These are phyloP conservation scores for Lentinula boryana DNA, from an alignment of 768 basidiomycete genomes.

Conservation along the genomic window DNA sequence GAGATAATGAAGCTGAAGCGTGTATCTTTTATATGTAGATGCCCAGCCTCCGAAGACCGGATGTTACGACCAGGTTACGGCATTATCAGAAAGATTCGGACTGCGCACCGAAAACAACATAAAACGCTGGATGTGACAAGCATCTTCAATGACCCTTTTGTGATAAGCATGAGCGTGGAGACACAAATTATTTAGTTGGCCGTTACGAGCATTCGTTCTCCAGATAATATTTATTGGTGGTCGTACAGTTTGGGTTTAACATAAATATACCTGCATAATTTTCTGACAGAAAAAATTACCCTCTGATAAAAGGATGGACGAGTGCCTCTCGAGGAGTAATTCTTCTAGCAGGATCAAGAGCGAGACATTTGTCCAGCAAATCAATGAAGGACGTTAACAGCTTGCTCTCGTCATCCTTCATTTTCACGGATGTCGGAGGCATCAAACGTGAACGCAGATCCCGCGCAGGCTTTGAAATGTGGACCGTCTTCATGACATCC, in stretches of 20 bases:
- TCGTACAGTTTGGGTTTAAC: too few relatives aligned
- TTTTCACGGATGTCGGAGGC: slow-evolving; percentile 69
- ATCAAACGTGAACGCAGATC: slow-evolving; percentile 81
- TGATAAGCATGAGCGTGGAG: too few relatives aligned
- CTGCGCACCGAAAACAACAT: too few relatives aligned
- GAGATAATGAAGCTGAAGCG: not conserved
- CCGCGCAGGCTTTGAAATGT: slow-evolving; percentile 74
- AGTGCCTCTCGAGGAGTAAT: slow-evolving; percentile 90
- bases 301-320: slow-evolving; percentile 70
- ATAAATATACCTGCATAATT: too few relatives aligned
- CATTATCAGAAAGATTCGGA: not conserved
- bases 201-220: too few relatives aligned
- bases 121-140: too few relatives aligned
- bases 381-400: slow-evolving; percentile 78
- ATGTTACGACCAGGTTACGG: not conserved
- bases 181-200: too few relatives aligned
- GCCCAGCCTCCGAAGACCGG: not conserved
- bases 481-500: slow-evolving; percentile 78
- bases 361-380: slow-evolving; percentile 84
- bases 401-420: slow-evolving; percentile 87
- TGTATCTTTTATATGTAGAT: not conserved
- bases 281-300: not conserved
- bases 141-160: too few relatives aligned
- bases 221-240: too few relatives aligned
- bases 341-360: slow-evolving; percentile 79